Evolutionary conservation across 768 basidiomycete genomes (phyloP), one percentile per base, ranked within the genome.

Genomic region (Crucibulum laeve): DNA sequence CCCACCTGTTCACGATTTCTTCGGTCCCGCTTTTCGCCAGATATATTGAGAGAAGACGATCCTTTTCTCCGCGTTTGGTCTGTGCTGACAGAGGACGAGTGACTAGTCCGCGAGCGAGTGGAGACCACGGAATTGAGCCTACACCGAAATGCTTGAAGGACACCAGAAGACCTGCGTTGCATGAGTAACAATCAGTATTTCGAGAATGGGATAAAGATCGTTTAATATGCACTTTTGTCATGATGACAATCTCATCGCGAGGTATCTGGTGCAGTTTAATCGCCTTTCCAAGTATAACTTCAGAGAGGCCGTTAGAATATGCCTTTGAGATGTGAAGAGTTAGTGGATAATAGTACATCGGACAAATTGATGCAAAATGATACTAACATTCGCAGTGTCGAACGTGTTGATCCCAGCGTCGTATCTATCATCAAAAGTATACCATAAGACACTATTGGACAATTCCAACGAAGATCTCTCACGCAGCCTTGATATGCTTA

Each of bases 191-290:
- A 57, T 50, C 35, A 53, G 64, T 7, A 45, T 55, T 3, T 71
- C 65, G 3, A 58, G 49, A 10, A n/a, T 47, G 58, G 43, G 52
- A 68, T 11, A 73, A 47, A 81, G 79, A 30, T 59, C 46, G 47
- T 7, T 7, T n/a, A n/a, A n/a, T 4, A 21, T 43, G 51, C 43
- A 77, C 78, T 65, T 91, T 89, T 43, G 87, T 87, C 69, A 89
- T 73, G 13, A 90, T 74, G n/a, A 91, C 86, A 34, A 89, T 78
- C 50, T 82, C 77, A 13, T 83, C 80, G 1, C 87, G 76, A n/a
- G 84, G 84, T 11, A 86, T 67, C 15, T 79, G 58, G 49, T 76
- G 70, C 47, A 77, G 54, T 53, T 82, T 84, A 64, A 90, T 80
- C 2, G 79, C 84, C 50, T 83, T 81, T 7, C 87, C 86, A 15